Evolutionary conservation across 1,284 basidiomycete species (phyloP).

Genomic region (Tylopilus sp.): DNA sequence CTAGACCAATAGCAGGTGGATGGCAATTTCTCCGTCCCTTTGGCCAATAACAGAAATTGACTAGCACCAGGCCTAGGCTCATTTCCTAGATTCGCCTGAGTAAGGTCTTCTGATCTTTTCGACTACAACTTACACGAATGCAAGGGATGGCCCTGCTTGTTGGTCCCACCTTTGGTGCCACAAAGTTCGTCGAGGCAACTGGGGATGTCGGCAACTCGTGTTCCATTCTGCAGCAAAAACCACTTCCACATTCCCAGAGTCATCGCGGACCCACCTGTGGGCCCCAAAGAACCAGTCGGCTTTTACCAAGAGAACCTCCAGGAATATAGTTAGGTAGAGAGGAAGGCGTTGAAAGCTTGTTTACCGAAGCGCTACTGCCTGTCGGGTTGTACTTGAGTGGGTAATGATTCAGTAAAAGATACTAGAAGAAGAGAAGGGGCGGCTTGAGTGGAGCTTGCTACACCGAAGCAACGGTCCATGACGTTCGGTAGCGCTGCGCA

Average conservation of each 20-base stretch:
- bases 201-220: constrained; percentile 7
- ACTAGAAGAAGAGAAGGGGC: constrained; percentile 9
- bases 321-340: constrained; percentile 4
- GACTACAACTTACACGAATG: constrained; percentile 4
- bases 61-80: neutral
- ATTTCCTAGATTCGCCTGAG: constrained; percentile 12
- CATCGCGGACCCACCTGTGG: constrained; percentile 13
- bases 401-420: constrained; percentile 6
- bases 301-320: constrained; percentile 8
- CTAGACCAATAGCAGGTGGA: too few relatives aligned
- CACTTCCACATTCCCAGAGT: constrained; percentile 8
- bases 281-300: constrained; percentile 7
- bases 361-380: constrained; percentile 1
- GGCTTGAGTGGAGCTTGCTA: neutral
- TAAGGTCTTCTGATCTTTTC: neutral
- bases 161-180: constrained; percentile 1
- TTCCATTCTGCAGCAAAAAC: constrained; percentile 4
- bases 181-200: neutral
- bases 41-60: neutral
- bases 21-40: neutral
- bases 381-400: neutral
- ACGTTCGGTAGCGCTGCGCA: too few relatives aligned
- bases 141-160: constrained; percentile 1
- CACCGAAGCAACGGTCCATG: neutral
- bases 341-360: constrained; percentile 7